Base-by-base conservation (phyloP, 129 eudicot genomes). In the Flaveria brownii region DNA sequence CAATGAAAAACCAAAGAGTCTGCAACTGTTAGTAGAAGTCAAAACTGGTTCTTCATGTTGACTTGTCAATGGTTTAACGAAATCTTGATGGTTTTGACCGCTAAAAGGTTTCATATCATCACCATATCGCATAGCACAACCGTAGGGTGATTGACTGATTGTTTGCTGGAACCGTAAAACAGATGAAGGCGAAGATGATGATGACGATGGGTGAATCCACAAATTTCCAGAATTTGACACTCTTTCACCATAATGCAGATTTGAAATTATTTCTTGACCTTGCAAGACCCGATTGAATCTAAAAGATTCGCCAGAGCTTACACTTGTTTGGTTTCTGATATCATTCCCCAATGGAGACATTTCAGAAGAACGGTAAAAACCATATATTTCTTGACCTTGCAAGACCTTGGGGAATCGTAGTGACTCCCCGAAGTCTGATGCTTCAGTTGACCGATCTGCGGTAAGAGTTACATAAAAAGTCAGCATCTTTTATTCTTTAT, bases 301-400 rank as follows among this genome's bases (percentile, higher is more conserved):
- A 43, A 66, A 84, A 50, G 93, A 78, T 70, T 89, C 96, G 63
- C 83, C 68, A 45, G 78, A 84, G 78, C 82, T 82, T 68, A 80
- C 69, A 25, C 83, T 71, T 43, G 65, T 78, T 78, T 60, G 84
- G 73, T 72, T 72, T 75, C 84, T 59, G 65, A 43, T 47, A 70
- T 64, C 68, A 57, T 76, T 72, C 8, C 77, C 79, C 6, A 61
- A 14, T 13, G 77, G 55, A 54, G 83, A 78, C 20, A 26, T 67
- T 45, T 74, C 85, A 68, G 71, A 72, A 33, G 83, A 80, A 78
- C 80, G 61, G 79, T 68, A 63, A 81, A 88, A 87, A 72, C 94
- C 86, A 70, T 83, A 62, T 57, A 91, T 90, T 94, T 94, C 99
- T 94, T 94, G 99, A 94, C 99, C 99, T 94, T 94, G 99, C 99